A percentile compares a stretch with the other conserved stretches of the same genome.
Evolutionary conservation across 2,329 filamentous ascomycete genomes (phyloP).

Genomic region (Trichoderma koningii): DNA sequence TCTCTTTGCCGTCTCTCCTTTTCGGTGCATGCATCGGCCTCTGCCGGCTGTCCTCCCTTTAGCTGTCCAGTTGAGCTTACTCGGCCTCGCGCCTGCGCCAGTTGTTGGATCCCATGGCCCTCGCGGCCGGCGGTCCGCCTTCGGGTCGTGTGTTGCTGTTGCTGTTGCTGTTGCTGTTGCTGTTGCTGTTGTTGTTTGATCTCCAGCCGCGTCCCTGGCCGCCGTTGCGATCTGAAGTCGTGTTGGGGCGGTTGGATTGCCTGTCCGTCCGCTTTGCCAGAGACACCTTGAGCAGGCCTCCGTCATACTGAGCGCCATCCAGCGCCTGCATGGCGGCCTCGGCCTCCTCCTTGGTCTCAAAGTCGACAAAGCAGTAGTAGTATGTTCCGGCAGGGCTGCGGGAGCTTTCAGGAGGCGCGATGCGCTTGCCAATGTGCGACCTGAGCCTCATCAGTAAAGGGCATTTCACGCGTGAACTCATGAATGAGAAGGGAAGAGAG

Average conservation of each 20-base stretch:
- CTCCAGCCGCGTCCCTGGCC: slow-evolving; percentile 18
- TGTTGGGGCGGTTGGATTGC: slow-evolving; percentile 14
- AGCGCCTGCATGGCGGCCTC: slow-evolving; percentile 47
- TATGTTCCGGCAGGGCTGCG: slow-evolving; percentile 55
- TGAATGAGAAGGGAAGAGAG: background rate
- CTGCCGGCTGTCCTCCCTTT: background rate
- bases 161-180: background rate
- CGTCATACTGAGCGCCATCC: slow-evolving; percentile 32
- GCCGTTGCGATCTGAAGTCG: slow-evolving; percentile 1
- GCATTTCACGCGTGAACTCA: no score
- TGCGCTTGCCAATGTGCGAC: slow-evolving; percentile 50
- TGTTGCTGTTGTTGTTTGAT: background rate
- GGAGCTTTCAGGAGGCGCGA: slow-evolving; percentile 60
- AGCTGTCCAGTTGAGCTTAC: background rate
- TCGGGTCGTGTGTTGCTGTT: slow-evolving; percentile 12
- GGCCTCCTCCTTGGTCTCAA: slow-evolving; percentile 57
- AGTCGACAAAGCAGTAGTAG: slow-evolving; percentile 68
- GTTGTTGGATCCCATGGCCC: slow-evolving; percentile 27
- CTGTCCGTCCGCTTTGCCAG: slow-evolving; percentile 26
- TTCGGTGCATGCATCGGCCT: background rate
- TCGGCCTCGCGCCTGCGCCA: slow-evolving; percentile 22
- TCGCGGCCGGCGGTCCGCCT: slow-evolving; percentile 1
- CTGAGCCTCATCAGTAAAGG: slow-evolving; percentile 25
- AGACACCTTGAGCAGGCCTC: slow-evolving; percentile 32
- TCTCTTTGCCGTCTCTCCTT: background rate